Percentiles rank a stretch among this genome's conserved stretches.
Conservation (phyloP, 2,329 filamentous ascomycete species). For the Colletotrichum australisinense region DNA sequence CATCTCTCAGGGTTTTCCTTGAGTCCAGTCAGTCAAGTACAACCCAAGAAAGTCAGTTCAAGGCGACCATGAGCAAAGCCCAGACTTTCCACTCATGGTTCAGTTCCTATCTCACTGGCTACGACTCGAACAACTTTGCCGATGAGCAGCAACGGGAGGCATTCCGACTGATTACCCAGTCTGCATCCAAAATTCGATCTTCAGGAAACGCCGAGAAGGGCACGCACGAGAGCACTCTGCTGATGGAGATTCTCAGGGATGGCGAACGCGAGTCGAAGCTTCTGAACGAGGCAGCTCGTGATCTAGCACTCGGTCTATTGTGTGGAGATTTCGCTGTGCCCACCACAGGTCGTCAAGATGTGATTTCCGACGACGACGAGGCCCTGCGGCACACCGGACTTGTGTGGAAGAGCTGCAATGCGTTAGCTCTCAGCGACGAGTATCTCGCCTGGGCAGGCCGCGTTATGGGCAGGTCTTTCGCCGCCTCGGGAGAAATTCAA, state of each 20-base stretch:
- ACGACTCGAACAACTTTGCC: constrained; percentile 65
- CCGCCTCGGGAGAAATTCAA: constrained; percentile 77
- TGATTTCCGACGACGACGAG: constrained; percentile 74
- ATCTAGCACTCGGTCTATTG: constrained; percentile 78
- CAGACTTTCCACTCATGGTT: constrained; percentile 85
- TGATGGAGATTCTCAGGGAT: constrained; percentile 85
- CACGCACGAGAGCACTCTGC: constrained; percentile 81
- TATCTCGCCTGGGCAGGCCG: constrained; percentile 89
- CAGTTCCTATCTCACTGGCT: constrained; percentile 72
- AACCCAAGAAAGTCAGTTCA: constrained; percentile 86
- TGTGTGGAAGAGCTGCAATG: constrained; percentile 81
- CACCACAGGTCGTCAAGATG: constrained; percentile 65
- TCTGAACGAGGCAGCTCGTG: constrained; percentile 76
- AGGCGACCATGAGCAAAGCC: constrained; percentile 80
- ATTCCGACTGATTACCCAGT: constrained; percentile 75
- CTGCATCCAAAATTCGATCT: constrained; percentile 74
- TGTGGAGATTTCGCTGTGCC: constrained; percentile 79
- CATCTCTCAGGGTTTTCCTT: constrained; percentile 82
- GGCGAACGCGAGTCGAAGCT: constrained; percentile 70
- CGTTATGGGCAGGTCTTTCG: constrained; percentile 86
- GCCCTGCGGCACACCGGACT: constrained; percentile 72
- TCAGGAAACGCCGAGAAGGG: constrained; percentile 77
- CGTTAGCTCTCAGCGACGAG: constrained; percentile 70
- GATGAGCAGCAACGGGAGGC: constrained; percentile 61
- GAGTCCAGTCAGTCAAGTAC: constrained; percentile 81